Evolutionary conservation across 208 protist species (phyloP), one percentile per base, ranked within the genome.

Genomic region (Tritrichomonas foetus): DNA sequence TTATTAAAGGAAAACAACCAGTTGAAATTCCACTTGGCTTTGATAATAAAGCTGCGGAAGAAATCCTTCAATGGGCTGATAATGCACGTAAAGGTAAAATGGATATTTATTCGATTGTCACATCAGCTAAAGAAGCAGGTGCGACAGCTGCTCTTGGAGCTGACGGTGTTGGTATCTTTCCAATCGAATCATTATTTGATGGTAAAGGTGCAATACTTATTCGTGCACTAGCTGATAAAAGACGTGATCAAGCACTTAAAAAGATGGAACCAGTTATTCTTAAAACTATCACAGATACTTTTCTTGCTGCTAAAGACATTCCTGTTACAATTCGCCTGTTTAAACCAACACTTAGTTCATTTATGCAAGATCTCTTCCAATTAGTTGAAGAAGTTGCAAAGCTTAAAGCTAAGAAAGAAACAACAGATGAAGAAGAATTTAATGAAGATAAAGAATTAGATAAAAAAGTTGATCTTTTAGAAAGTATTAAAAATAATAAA

Each of bases 381-480:
- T n/a, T 89, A 3, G 47, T 36, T 44, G 78, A 89, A 89, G 78
- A 89, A 50, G 41, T 89, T 36, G 8, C 47, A 1, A 47, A 53
- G 11, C 47, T 89, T 8, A 53, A 47, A 9, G 78, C 78, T n/a
- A 44, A 89, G 30, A 89, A 89, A 89, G 78, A 89, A 57, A 41
- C 33, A 8, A 16, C 33, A 82, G 47, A 89, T 27, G 78, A 89
- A 5, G 78, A 89, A 39, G 78, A 89, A 39, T 89, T 57, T 20
- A 89, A 89, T 16, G 47, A 89, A 50, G 78, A 89, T 20, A 89
- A 89, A 89, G 47, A 61, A 11, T 27, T 89, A 3, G 39, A 89
- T 16, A 47, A 44, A 39, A 89, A 89, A 39, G 25, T 39, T 11
- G 41, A 25, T 39, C 33, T 49, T n/a, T n/a, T 89, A 13, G 47